Evolutionary conservation across 2,329 filamentous ascomycete genomes (phyloP), one percentile per base, ranked within the genome.

Genomic region (Thielaviopsis musarum): DNA sequence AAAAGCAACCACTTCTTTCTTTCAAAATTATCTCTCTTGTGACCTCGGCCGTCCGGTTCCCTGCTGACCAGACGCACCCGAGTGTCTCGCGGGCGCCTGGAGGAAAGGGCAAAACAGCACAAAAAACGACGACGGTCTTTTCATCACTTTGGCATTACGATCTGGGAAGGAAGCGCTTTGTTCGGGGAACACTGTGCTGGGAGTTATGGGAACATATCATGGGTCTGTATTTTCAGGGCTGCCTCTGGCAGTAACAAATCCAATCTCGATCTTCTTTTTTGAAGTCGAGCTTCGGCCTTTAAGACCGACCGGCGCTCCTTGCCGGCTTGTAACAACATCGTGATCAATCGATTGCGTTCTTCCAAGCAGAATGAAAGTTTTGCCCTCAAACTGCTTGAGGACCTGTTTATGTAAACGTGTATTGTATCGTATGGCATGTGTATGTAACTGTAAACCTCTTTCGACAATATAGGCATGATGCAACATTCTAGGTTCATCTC

Each of bases 291-390:
- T 72, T 58, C 82, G 82, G 82, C 82, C 81, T 82, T 72, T 84
- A 81, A 85, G 82, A 80, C 82, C 82, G 82, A 85, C 81, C 81
- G 82, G 82, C 81, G 69, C 69, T 66, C 68, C 57, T 73, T 79
- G 81, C 82, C 82, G 81, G 81, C 81, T 83, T 81, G 69, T 68
- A 70, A 69, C 60, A 61, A 5, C 45, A 52, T 41, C 54, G 60
- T 59, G 60, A 61, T 61, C 60, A 48, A 34, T 56, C 19, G 54
- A 61, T 61, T 59, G 48, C 57, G 59, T 61, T 59, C 49, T 57
- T 58, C 58, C 5, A 59, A 59, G 52, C 58, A 38, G 53, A 55
- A 55, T 38, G 53, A 38, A 38, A 38, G 1, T 28, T 54, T 51
- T 58, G 52, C 28, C 45, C 52, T 52, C 52, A 30, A 48, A 38